A percentile compares a stretch with the other conserved stretches of the same genome.
phyloP scores from a whole-genome alignment of 495 filamentous ascomycete genomes.

The Penicillium robsamsonii region DNA sequence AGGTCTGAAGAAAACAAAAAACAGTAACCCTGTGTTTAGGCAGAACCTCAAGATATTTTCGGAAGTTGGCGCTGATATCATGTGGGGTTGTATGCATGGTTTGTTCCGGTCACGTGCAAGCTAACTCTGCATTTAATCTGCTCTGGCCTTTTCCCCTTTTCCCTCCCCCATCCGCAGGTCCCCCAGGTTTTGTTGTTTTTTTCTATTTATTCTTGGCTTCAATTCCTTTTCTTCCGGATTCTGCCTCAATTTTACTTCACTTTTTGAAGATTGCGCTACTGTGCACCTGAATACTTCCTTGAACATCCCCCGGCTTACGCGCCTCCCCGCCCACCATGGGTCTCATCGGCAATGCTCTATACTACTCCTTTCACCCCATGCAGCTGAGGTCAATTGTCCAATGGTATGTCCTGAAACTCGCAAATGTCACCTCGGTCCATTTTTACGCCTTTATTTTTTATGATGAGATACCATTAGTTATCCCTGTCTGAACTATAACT shows the following conservation, averaged over 20 bases:
- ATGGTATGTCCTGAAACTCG: slow-evolving; percentile 59
- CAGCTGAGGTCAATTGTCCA: slow-evolving; percentile 85
- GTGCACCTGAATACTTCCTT: not conserved
- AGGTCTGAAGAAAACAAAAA: not conserved
- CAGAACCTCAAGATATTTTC: slow-evolving; percentile 10
- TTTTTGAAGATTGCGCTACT: not conserved
- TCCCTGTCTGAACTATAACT: slow-evolving; percentile 92
- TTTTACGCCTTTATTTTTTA: slow-evolving; percentile 31
- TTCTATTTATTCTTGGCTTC: slow-evolving; percentile 1
- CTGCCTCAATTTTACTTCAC: not conserved
- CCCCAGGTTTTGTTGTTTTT: slow-evolving; percentile 7
- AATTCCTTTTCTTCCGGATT: not conserved
- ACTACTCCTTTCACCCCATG: slow-evolving; percentile 73
- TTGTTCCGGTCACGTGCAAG: slow-evolving; percentile 6
- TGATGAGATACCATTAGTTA: slow-evolving; percentile 95
- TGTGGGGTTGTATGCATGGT: slow-evolving; percentile 14
- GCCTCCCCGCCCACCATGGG: slow-evolving; percentile 45
- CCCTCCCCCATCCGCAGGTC: slow-evolving; percentile 3
- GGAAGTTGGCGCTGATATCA: slow-evolving; percentile 12
- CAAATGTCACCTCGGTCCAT: not conserved
- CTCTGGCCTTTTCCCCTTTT: slow-evolving; percentile 12
- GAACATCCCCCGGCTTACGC: slow-evolving; percentile 6
- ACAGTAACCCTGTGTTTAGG: slow-evolving; percentile 4
- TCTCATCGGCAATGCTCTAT: slow-evolving; percentile 57
- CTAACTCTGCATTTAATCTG: slow-evolving; percentile 13